Evolutionary conservation across 208 protist species (phyloP).

Genomic region (Porcisia deanei): DNA sequence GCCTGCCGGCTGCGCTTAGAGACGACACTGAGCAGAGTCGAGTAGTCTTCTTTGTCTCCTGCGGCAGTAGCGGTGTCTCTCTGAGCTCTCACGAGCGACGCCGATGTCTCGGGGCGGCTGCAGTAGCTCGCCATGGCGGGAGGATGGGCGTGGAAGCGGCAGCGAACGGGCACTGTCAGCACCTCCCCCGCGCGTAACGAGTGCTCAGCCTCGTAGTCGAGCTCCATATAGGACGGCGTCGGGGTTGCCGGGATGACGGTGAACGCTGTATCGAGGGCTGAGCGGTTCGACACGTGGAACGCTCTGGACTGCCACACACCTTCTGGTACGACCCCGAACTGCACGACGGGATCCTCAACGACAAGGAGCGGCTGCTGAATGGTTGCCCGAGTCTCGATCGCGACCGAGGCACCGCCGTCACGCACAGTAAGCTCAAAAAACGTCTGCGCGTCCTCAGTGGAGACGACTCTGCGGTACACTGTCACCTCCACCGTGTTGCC

Average conservation of each 20-base stretch:
- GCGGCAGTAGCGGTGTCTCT: neutral
- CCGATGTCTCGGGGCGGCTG: neutral
- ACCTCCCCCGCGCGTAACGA: conserved; percentile 61
- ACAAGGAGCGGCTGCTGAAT: conserved; percentile 74
- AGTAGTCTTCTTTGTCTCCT: conserved; percentile 34
- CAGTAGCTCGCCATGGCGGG: neutral
- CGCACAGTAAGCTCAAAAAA: conserved; percentile 88
- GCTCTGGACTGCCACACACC: conserved; percentile 60
- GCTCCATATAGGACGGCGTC: conserved; percentile 53
- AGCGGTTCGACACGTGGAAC: conserved; percentile 76
- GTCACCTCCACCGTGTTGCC: conserved; percentile 86
- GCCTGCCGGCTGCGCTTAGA: conserved; percentile 59
- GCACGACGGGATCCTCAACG: conserved; percentile 60
- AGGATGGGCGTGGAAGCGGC: conserved; percentile 39
- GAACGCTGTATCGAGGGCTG: conserved; percentile 81
- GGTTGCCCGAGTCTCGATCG: conserved; percentile 83
- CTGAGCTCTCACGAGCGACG: neutral
- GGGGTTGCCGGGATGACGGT: conserved; percentile 44
- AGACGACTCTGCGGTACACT: conserved; percentile 84
- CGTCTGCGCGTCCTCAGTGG: conserved; percentile 78
- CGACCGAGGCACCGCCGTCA: conserved; percentile 68
- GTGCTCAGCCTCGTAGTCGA: conserved; percentile 42
- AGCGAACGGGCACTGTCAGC: conserved; percentile 59
- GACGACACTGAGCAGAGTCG: conserved; percentile 52
- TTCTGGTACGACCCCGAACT: conserved; percentile 76